Base-by-base conservation (phyloP, 352 stramenopile species). In the Saprolegnia diclina region DNA sequence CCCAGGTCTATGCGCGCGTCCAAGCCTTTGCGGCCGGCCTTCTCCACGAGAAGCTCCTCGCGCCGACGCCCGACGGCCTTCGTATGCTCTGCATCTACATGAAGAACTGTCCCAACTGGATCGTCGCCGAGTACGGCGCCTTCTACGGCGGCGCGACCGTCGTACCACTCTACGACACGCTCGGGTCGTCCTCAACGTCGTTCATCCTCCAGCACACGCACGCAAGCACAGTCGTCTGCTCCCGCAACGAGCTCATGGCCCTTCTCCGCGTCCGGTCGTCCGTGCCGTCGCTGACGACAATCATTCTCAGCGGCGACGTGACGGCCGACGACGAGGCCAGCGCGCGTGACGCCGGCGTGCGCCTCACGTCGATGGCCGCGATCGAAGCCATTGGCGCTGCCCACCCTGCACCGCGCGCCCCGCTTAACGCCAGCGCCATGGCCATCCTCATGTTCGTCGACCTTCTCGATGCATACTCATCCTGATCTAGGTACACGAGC, bases 31-130 rank as follows among this genome's bases (percentile, higher is more conserved):
- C 63, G 22, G 26, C 63, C 13, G 63, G 63, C 13, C 37, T 69
- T 0, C 4, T 40, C 3, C 52, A 59, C 35, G 42, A 69, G 11
- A 32, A 57, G 10, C 32, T 57, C 13, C 19, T 69, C 13, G 54
- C 46, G 19, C 76, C 80, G 6, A 67, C 69, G 16, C 72, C 79
- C 64, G 73, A 86, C 48, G 68, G 67, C 19, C 72, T 85, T 26
- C 62, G 59, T 26, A 73, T 89, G 46, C 64, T 97, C 38, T 87
- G 80, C 32, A 70, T 97, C 45, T 98, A 94, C 77, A 89, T 89
- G 65, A 91, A 85, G 64, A 98, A 98, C 72, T 89, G 84, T 37
- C 76, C 90, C 37, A 89, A 98, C 71, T 97, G 90, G 87, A 77
- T 97, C 16, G 74, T 99, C 38, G 83, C 79, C 0, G 96, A 99